Conservation (phyloP, 164 flowering plant genomes). For the Vitis cinerea region DNA sequence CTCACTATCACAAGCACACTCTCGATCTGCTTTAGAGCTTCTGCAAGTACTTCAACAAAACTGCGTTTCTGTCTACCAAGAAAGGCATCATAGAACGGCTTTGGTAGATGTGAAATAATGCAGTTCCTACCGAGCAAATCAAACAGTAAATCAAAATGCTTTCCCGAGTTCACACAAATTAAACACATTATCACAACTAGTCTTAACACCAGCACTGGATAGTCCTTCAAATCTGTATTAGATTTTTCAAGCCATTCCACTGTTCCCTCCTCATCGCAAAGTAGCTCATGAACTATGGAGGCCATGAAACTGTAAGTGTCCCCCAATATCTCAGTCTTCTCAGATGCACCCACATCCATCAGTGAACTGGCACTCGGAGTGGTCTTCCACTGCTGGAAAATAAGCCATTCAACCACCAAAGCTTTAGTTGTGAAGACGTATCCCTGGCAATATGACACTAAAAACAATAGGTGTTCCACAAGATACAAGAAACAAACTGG, state of each 20-base stretch:
- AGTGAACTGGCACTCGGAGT: not conserved
- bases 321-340: not conserved
- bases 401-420: not conserved
- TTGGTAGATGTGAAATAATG: not conserved
- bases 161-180: not conserved
- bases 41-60: not conserved
- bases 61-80: not conserved
- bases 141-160: not conserved
- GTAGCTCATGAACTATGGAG: not conserved
- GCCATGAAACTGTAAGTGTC: not conserved
- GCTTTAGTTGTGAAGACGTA: not conserved
- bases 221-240: not conserved
- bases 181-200: not conserved
- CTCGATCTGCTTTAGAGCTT: not conserved
- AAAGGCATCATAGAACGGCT: not conserved
- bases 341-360: not conserved
- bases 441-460: not conserved
- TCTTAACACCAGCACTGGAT: not conserved
- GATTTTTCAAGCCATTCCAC: not conserved
- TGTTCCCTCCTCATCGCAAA: not conserved
- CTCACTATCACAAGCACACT: not conserved
- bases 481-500: not conserved
- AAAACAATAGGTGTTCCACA: not conserved
- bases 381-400: not conserved
- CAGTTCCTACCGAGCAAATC: not conserved